Evolutionary conservation across 129 eudicot genomes (phyloP).

Genomic region (Tanacetum coccineum): DNA sequence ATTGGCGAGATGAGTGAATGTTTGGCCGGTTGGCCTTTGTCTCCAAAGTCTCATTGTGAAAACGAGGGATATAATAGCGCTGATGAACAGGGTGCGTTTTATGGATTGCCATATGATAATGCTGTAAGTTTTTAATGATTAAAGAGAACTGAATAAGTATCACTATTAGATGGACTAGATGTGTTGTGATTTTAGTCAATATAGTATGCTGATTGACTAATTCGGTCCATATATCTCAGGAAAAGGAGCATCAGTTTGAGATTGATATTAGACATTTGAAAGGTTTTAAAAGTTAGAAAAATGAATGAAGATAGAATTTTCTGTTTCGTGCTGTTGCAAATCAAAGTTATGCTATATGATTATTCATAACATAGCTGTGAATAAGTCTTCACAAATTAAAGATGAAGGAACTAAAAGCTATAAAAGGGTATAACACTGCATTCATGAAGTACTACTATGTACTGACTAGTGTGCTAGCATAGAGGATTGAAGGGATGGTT

Average conservation of each 20-base stretch:
- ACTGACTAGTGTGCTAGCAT: no score
- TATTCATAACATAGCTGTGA: no score
- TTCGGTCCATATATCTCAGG: slow-evolving; percentile 27
- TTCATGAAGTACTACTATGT: no score
- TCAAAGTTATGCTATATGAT: slow-evolving; percentile 54
- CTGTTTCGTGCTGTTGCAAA: slow-evolving; percentile 90
- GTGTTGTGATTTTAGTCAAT: no score
- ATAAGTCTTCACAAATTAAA: no score
- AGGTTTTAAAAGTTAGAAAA: slow-evolving; percentile 65
- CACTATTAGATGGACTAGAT: no score
- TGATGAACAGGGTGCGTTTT: slow-evolving; percentile 67
- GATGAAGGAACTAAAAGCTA: no score
- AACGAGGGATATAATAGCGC: no score
- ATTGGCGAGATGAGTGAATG: slow-evolving; percentile 48
- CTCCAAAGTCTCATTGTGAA: no score
- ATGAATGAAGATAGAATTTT: slow-evolving; percentile 68
- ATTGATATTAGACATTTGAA: slow-evolving; percentile 59
- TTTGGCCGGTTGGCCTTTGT: slow-evolving; percentile 38
- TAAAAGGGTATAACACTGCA: no score
- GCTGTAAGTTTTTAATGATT: slow-evolving; percentile 41
- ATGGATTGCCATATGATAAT: slow-evolving; percentile 51
- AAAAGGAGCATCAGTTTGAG: slow-evolving; percentile 77
- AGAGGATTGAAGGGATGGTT: no score
- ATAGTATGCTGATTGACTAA: no score
- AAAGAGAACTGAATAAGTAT: neutral